Evolutionary conservation across 2,329 filamentous ascomycete genomes (phyloP), one percentile per base, ranked within the genome.

Genomic region (Leptographium radiaticola): DNA sequence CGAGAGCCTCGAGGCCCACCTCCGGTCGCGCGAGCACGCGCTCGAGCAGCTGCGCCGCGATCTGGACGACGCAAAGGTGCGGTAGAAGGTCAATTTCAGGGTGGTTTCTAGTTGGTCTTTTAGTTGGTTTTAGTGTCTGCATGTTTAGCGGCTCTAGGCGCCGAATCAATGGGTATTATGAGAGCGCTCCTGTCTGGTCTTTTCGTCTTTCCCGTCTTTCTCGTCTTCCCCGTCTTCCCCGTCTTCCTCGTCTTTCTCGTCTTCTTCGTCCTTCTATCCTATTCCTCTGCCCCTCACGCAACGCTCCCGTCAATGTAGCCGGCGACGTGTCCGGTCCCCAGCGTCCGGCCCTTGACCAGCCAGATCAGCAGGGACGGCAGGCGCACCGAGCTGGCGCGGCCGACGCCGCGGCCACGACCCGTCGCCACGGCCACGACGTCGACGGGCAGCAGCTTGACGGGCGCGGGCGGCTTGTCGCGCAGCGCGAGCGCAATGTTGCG

Each of bases 1-100:
- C 2, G 89, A 96, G 60, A 89, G 90, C 1, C 68, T 98, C 60
- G 89, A 95, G 72, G 71, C 75, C 57, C 93, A 98, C 73, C 71
- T 96, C 63, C 77, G 81, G 63, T 82, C 83, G 60, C 77, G 93
- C 57, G 81, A 91, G 68, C 80, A 84, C 59, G 80, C 84, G 34
- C 71, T 98, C 62, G 81, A 86, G 49, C 85, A 88, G 66, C 66
- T 97, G 65, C 80, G 81, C 69, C 75, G 81, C 65, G 83, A 96
- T 71, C 86, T 97, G 68, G 89, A 96, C 63, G 84, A 88, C 25
- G 90, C 91, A 77, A 93, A 87, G 74, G 56, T 72, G 75, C 57
- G 71, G 72, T 68, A 75, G 59, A 63, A 48, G 18, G 25, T 25
- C 25, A 25, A 25, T 25, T 25, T 25, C 25, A 25, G 25, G 25